Evolutionary conservation across 805 yeast species (phyloP).

Genomic region (Lipomyces kockii): DNA sequence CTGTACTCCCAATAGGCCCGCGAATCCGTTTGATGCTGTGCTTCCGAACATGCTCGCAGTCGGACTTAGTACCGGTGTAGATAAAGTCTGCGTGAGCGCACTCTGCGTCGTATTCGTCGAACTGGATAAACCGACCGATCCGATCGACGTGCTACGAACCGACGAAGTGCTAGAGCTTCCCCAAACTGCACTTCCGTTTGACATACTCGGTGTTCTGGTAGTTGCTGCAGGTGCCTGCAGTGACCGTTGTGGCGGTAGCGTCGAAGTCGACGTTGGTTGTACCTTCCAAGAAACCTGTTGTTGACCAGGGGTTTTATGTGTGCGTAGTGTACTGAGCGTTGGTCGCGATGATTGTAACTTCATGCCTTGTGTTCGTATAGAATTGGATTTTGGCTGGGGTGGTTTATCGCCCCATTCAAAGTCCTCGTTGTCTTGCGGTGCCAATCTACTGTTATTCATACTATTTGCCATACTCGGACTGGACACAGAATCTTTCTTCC

Average conservation of each 20-base stretch:
- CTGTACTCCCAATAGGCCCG: neutral
- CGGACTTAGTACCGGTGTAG: neutral
- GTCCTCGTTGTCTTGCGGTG: slow-evolving; percentile 23
- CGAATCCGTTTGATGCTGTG: neutral
- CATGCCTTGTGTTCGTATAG: slow-evolving; percentile 9
- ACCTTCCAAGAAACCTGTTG: slow-evolving; percentile 9
- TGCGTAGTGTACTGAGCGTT: slow-evolving; percentile 15
- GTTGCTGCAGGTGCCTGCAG: neutral
- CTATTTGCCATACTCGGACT: neutral
- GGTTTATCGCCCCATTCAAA: slow-evolving; percentile 21
- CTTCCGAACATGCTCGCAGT: neutral
- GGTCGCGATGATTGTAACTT: slow-evolving; percentile 19
- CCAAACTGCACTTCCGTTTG: neutral
- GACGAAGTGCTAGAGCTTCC: neutral
- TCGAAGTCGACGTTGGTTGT: slow-evolving; percentile 11
- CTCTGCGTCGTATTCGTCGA: neutral
- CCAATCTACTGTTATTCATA: slow-evolving; percentile 10
- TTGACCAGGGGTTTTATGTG: slow-evolving; percentile 11
- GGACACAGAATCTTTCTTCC: neutral
- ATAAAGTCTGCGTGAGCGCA: slow-evolving; percentile 1
- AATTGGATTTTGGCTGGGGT: neutral
- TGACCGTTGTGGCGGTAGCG: neutral
- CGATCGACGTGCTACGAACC: neutral
- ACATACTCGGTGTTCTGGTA: neutral
- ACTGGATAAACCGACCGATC: neutral